phyloP scores from a whole-genome alignment of 805 yeast genomes.

The Candida multigemmis region DNA sequence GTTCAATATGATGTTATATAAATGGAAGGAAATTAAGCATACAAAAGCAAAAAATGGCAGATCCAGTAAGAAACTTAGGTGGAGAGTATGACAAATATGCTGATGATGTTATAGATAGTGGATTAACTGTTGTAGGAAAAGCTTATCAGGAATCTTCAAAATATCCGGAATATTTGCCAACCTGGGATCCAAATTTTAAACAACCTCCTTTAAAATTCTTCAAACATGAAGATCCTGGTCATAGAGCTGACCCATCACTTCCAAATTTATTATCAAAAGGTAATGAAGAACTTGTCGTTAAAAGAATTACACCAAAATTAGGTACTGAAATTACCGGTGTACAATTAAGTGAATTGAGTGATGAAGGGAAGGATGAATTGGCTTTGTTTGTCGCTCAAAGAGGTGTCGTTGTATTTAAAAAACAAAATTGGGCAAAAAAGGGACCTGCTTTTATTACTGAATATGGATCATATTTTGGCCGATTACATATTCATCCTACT shows the following conservation, averaged over 20 bases:
- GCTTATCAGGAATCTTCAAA: constrained; percentile 11
- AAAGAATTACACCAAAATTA: constrained; percentile 52
- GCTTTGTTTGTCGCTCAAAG: constrained; percentile 59
- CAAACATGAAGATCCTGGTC: constrained; percentile 50
- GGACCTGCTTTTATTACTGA: constrained; percentile 24
- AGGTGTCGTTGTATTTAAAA: constrained; percentile 58
- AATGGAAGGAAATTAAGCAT: no score
- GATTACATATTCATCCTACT: constrained; percentile 39
- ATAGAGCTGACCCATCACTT: constrained; percentile 45
- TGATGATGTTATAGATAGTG: constrained; percentile 15
- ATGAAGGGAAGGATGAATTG: constrained; percentile 54
- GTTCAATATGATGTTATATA: no score
- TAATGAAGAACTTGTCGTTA: constrained; percentile 16
- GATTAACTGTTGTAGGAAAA: constrained; percentile 17
- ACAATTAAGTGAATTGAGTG: constrained; percentile 45
- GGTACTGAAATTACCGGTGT: constrained; percentile 60
- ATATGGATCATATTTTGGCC: constrained; percentile 25
- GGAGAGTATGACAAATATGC: constrained; percentile 6
- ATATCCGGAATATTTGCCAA: constrained; percentile 18
- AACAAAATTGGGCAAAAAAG: constrained; percentile 47
- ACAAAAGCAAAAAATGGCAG: no score
- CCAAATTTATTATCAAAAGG: constrained; percentile 39
- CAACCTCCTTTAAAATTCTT: constrained; percentile 43
- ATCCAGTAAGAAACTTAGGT: constrained; percentile 7
- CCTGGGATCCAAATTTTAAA: constrained; percentile 29